Evolutionary conservation across 441 rosid genomes (phyloP), one percentile per base, ranked within the genome.

Genomic region (Erysimum pusillum): DNA sequence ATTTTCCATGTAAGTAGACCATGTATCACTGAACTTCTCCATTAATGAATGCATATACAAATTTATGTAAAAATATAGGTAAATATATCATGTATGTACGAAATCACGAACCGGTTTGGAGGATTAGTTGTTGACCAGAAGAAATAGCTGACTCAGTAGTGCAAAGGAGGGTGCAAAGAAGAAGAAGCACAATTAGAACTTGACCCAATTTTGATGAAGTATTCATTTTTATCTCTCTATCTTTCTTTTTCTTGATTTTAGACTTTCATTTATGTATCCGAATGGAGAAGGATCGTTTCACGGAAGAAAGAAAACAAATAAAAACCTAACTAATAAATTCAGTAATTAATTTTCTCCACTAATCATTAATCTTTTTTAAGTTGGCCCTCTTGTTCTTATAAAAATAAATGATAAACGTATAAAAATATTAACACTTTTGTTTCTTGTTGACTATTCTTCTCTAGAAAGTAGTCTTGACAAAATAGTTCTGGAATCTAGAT

Each of bases 31-130:
- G n/a, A 42, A 14, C 17, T 45, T 45, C 49, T 45, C 8, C 49
- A 45, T 45, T 18, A 45, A 1, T 44, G 0, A 41, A 13, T 13
- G n/a, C 10, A 46, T 46, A 15, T 2, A n/a, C 8, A 44, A 44
- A 14, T n/a, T 14, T 45, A 46, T 54, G 11, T 54, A 28, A n/a
- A 28, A 36, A n/a, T 15, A 1, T 15, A 10, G 6, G 4, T 46
- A 4, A 11, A 9, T 56, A 2, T 35, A 7, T 25, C 2, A 25
- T 25, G 35, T 39, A 4, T 60, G 46, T 38, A 6, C 1, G 18
- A 22, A 41, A 14, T 18, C 13, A 63, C 52, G 9, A 63, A 63
- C 68, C 68, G 12, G 53, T 25, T 38, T 14, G 32, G n/a, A 42
- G 9, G 0, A 52, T 22, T 52, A n/a, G 34, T 11, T 52, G 58